Base-by-base conservation (phyloP, 139 green algal genomes). In the Micractinium conductrix region DNA sequence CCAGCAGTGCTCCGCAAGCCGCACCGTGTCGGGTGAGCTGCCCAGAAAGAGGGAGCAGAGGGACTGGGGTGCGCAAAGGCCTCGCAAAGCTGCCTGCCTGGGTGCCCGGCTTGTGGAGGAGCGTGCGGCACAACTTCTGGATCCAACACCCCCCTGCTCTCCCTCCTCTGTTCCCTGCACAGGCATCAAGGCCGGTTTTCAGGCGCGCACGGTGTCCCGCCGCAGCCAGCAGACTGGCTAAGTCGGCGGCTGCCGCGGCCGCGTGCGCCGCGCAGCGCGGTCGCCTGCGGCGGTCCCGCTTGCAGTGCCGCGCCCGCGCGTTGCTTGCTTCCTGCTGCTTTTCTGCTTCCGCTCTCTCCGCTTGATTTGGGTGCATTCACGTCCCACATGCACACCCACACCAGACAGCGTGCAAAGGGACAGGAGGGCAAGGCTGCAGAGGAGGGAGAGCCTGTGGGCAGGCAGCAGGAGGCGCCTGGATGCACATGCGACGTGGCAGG, bases 151-250 rank as follows among this genome's bases (percentile, higher is more conserved):
- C 69, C 69, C 58, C 55, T 4, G 21, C 62, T 4, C 62, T 7
- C 28, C 62, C 62, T 10, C 62, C 62, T n/a, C n/a, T n/a, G n/a
- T n/a, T n/a, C n/a, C n/a, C n/a, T n/a, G n/a, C n/a, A n/a, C 79
- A 67, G 90, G 94, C 65, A 98, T 99, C 91, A 99, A 99, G 93
- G 89, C 91, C 22, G 97, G 97, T 81, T 99, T 98, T 90, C 92
- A 98, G 67, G 97, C 97, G 1, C 90, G 95, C 43, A 93, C 89
- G 6, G 87, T 88, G 37, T 86, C 76, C 12, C 81, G 87, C 69
- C 84, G 83, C 45, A 81, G 43, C 72, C 87, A 90, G 78, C 83
- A 84, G 40, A 86, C 78, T 42, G 83, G 83, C 71, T 90, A 70
- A 75, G 70, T 21, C 6, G 74, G 68, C 38, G 37, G 28, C 3